Base-by-base conservation (phyloP, 2,329 filamentous ascomycete species). In the Pseudocercospora pini-densiflorae region DNA sequence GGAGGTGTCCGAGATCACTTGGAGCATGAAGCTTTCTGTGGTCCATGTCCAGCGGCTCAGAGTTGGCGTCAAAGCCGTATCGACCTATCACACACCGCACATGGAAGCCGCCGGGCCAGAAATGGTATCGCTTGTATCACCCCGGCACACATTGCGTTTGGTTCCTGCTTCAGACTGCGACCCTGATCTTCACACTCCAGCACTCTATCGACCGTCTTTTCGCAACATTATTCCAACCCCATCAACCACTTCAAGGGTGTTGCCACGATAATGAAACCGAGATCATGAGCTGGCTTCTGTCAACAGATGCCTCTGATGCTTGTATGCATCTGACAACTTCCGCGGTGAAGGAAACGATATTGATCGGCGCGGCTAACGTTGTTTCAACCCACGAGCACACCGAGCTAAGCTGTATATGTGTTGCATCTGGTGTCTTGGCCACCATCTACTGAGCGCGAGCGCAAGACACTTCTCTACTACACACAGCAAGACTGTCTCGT, bases 321-420 rank as follows among this genome's bases (percentile, higher is more conserved):
- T 5, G 33, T 16, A 36, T 36, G 33, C 14, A n/a, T 10, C 45
- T 23, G 21, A n/a, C 45, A n/a, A 24, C 19, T 5, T 23, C 23
- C 21, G 19, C 47, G 12, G 12, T 21, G 19, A 14, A n/a, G 23
- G 9, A 53, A 27, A 23, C 47, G 29, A 36, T 36, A 36, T 36
- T 53, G 49, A 53, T 53, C 49, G 49, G 49, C 49, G 49, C 23
- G 19, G 49, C 49, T 14, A 53, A 19, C 49, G 49, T 53, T 53
- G 49, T 53, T 53, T 27, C 45, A 23, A 47, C n/a, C 45, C 21
- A 47, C 49, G 19, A 53, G 19, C 49, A 19, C 12, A 3, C 14
- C 49, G 45, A 23, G 45, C n/a, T 23, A 19, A 19, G 45, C 45
- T 23, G 45, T 19, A 19, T 19, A 49, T 23, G n/a, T 49, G 45